Base-by-base conservation (phyloP, 2,329 filamentous ascomycete species). In the Tolypocladium cylindrosporum region DNA sequence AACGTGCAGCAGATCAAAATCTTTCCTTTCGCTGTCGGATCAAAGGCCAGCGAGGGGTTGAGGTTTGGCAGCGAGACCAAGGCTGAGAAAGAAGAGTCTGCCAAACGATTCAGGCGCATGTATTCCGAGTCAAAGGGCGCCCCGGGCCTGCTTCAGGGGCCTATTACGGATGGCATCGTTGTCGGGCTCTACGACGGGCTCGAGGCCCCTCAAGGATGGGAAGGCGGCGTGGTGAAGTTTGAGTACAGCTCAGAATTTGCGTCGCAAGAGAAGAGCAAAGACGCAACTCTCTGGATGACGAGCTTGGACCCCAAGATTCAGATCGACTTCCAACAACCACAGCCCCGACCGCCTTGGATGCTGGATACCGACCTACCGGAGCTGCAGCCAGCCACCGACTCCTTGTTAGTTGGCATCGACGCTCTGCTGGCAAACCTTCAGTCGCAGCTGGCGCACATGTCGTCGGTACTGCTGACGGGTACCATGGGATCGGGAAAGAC, bases 401-500 rank as follows among this genome's bases (percentile, higher is more conserved):
- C 88, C 11, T 70, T 79, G 4, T 77, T 99, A 63, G 91, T 97
- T 21, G 93, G 92, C 1, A 93, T 97, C 58, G 91, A 97, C 65
- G 76, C 80, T 2, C 75, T 95, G 0, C 80, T 96, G 36, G 78
- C 82, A 7, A 85, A 90, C 63, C 78, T 96, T 24, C 79, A 87
- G 60, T 86, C 84, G 2, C 89, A 95, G 64, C 76, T 99, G 4
- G 84, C 87, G 0, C 89, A 96, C 64, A 84, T 90, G 62, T 97
- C 93, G 0, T 97, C 94, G 0, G 89, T 97, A 1, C 78, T 99
- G 31, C 73, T 99, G 50, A 95, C 91, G 0, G 94, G 94, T 43
- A 90, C 89, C 0, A 83, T 96, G 63, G 94, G 94, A 0, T 88
- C 92, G 27, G 94, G 94, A 34, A 99, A 99, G 74, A 91, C 90